Evolutionary conservation across 257 asterid genomes (phyloP).

Genomic region (Thymus mandschuricus): DNA sequence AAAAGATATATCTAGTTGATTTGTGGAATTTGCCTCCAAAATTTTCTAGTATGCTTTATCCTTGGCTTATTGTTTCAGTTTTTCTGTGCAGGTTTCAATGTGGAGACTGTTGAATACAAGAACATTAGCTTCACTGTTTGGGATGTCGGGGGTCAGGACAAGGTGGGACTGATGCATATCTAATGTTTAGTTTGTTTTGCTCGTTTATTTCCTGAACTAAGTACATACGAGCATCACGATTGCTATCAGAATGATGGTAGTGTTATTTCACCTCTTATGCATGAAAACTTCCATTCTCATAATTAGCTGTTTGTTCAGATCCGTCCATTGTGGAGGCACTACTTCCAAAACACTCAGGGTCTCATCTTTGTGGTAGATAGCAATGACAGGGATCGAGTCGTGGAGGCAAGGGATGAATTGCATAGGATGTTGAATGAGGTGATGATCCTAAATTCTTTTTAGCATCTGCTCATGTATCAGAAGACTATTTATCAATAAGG

Average conservation of each 20-base stretch:
- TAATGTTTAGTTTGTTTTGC: neutral
- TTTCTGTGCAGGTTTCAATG: slow-evolving; percentile 68
- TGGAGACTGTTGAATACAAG: slow-evolving; percentile 91
- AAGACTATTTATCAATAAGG: neutral
- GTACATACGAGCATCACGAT: neutral
- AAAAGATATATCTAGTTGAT: neutral
- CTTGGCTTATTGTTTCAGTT: neutral
- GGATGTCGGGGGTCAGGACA: slow-evolving; percentile 98
- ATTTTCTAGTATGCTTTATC: slow-evolving; percentile 10
- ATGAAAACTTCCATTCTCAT: slow-evolving; percentile 10
- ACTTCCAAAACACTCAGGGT: slow-evolving; percentile 93
- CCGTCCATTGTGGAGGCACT: slow-evolving; percentile 97
- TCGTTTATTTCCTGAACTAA: neutral
- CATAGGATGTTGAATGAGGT: slow-evolving; percentile 96
- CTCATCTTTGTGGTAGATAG: slow-evolving; percentile 91
- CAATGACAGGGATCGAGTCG: slow-evolving; percentile 86
- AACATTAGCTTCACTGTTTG: slow-evolving; percentile 91
- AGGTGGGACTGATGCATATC: slow-evolving; percentile 44
- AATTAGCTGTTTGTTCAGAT: slow-evolving; percentile 49
- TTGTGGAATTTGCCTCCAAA: neutral
- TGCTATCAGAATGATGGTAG: neutral
- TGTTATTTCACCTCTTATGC: neutral
- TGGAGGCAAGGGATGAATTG: slow-evolving; percentile 88
- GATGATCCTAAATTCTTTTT: slow-evolving; percentile 6
- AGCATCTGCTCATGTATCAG: neutral